Conservation (phyloP, 164 flowering plant genomes). For the Brasenia schreberi region DNA sequence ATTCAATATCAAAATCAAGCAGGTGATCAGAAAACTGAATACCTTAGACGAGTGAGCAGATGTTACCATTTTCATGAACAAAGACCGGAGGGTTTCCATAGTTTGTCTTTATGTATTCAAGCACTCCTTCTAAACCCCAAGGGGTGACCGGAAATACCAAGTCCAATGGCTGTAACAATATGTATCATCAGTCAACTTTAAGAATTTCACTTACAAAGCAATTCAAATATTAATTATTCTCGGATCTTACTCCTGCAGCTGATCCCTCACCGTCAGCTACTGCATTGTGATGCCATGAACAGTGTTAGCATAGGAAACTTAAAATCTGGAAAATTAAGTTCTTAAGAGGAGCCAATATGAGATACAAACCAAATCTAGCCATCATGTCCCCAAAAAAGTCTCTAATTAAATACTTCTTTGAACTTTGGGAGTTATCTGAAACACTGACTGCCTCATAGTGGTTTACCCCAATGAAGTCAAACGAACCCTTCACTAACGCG, state of each 20-base stretch:
- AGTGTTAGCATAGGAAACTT: neutral
- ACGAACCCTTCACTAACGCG: conserved; percentile 34
- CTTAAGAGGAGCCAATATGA: neutral
- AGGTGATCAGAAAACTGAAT: neutral
- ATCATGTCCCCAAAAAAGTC: conserved; percentile 26
- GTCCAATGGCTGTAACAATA: neutral
- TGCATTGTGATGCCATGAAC: neutral
- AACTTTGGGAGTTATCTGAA: conserved; percentile 21
- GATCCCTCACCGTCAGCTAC: neutral
- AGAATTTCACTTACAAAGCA: neutral
- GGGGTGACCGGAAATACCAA: conserved; percentile 16
- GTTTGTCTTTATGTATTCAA: conserved; percentile 1
- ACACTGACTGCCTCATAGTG: conserved; percentile 20
- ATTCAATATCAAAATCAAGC: neutral
- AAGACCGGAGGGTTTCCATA: conserved; percentile 5
- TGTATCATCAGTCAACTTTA: neutral
- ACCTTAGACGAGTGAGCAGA: neutral
- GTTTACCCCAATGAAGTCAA: conserved; percentile 46
- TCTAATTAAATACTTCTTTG: conserved; percentile 15
- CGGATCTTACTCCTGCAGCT: neutral
- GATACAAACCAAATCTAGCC: conserved; percentile 4
- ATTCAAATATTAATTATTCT: neutral
- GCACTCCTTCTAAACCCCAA: conserved; percentile 1
- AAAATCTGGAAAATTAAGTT: neutral
- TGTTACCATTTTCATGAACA: conserved; percentile 8